Percentiles rank a stretch among this genome's conserved stretches.
Conservation (phyloP, 73 alveolate species). For the Tetrahymena borealis region DNA sequence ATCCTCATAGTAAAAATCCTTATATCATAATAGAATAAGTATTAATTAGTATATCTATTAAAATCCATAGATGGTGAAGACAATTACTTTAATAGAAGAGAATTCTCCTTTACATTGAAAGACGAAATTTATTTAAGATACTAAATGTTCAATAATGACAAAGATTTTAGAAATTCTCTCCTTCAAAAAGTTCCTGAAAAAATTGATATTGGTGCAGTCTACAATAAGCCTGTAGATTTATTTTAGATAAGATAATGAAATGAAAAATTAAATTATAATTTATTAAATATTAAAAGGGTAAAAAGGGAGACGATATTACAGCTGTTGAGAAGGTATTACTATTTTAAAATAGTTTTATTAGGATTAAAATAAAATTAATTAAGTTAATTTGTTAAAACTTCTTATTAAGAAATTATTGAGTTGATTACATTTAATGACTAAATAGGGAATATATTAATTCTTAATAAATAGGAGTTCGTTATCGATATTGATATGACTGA, state of each 20-base stretch:
- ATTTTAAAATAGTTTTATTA: no score
- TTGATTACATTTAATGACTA: no score
- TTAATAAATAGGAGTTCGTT: constrained; percentile 83
- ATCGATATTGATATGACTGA: constrained; percentile 98
- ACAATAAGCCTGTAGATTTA: constrained; percentile 41
- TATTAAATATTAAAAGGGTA: constrained; percentile 5
- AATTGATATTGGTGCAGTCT: constrained; percentile 97
- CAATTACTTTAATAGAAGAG: constrained; percentile 36
- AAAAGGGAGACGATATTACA: constrained; percentile 52
- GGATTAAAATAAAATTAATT: no score
- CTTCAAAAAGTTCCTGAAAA: constrained; percentile 65
- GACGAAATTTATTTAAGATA: constrained; percentile 82
- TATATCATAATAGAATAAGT: not conserved
- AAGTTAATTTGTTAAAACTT: no score
- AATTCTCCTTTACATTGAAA: constrained; percentile 66
- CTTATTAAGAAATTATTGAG: no score
- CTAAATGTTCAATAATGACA: constrained; percentile 58
- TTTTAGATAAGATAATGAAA: not conserved
- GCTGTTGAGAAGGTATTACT: constrained; percentile 60
- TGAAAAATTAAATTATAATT: not conserved
- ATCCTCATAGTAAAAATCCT: not conserved
- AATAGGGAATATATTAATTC: not conserved
- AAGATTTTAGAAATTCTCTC: constrained; percentile 62
- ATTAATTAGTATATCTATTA: not conserved
- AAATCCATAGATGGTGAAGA: not conserved